Percentiles rank a stretch among this genome's conserved stretches.
phyloP scores from a whole-genome alignment of 768 basidiomycete genomes.

The Suillus sp. region DNA sequence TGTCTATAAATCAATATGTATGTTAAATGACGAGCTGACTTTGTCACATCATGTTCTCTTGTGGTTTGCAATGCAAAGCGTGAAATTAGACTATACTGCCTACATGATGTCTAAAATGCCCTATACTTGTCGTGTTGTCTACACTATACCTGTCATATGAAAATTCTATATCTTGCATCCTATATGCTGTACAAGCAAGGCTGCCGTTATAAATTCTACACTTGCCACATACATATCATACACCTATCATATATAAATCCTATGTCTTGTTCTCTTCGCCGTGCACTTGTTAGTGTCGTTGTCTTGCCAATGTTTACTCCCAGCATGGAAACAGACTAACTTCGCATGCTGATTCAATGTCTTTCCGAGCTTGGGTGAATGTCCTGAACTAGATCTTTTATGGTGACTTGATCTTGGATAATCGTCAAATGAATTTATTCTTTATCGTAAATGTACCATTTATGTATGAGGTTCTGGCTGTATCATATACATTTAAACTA shows the following conservation, averaged over 20 bases:
- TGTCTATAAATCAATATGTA: neutral
- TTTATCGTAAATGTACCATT: neutral
- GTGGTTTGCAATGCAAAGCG: neutral
- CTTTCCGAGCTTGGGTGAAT: neutral
- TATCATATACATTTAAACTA: neutral
- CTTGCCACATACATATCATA: neutral
- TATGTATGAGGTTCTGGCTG: neutral
- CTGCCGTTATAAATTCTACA: neutral
- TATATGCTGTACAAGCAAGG: slow-evolving; percentile 1
- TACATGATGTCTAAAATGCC: neutral
- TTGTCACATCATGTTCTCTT: neutral
- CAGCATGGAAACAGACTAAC: too few species aligned
- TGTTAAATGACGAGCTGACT: slow-evolving; percentile 1
- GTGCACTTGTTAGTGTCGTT: neutral
- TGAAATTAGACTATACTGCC: slow-evolving; percentile 1
- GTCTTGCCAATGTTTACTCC: neutral
- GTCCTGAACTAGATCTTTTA: neutral
- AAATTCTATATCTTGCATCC: slow-evolving; percentile 1
- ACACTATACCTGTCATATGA: neutral
- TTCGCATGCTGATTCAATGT: too few species aligned
- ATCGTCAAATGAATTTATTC: neutral
- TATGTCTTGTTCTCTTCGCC: neutral
- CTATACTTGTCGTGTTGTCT: neutral
- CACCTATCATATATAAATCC: neutral
- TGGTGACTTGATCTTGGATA: neutral